Percentiles rank a stretch among this genome's conserved stretches.
Evolutionary conservation across 2,329 filamentous ascomycete species (phyloP).

Genomic region (Talaromyces amestolkiae): DNA sequence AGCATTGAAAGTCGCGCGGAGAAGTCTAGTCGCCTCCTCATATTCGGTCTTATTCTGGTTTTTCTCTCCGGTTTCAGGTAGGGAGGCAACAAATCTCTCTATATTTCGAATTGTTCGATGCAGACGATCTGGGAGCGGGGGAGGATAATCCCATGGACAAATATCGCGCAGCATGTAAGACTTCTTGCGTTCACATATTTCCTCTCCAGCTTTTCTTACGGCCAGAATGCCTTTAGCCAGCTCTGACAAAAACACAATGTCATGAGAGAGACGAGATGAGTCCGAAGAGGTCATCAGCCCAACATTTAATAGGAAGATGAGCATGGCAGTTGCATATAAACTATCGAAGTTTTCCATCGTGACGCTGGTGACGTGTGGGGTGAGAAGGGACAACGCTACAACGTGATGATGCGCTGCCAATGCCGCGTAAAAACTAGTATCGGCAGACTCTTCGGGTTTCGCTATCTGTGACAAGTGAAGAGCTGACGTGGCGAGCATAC

Average conservation of each 20-base stretch:
- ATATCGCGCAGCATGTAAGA: constrained; percentile 14
- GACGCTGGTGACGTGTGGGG: background rate
- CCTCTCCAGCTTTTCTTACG: constrained; percentile 3
- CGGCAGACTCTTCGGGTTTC: background rate
- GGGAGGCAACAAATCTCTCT: constrained; percentile 3
- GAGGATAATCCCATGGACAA: constrained; percentile 1
- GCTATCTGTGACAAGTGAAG: constrained; percentile 11
- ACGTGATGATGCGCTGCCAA: constrained; percentile 13
- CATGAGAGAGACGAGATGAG: background rate
- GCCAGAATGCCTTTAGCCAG: constrained; percentile 13
- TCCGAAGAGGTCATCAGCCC: constrained; percentile 2
- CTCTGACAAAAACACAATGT: constrained; percentile 9
- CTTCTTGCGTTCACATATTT: background rate
- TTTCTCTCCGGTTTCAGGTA: constrained; percentile 5
- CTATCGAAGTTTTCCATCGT: constrained; percentile 14
- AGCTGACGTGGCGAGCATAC: constrained; percentile 15
- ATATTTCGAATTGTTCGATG: constrained; percentile 7
- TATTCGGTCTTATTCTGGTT: constrained; percentile 10
- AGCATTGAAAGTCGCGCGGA: constrained; percentile 11
- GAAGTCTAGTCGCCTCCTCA: background rate
- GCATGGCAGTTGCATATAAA: constrained; percentile 15
- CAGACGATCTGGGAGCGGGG: constrained; percentile 8
- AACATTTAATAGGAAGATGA: constrained; percentile 13
- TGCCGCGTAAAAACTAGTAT: background rate
- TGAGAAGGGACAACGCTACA: constrained; percentile 11